A percentile compares a stretch with the other conserved stretches of the same genome.
phyloP scores from a whole-genome alignment of 768 basidiomycete species.

The Agrocybe praecox region DNA sequence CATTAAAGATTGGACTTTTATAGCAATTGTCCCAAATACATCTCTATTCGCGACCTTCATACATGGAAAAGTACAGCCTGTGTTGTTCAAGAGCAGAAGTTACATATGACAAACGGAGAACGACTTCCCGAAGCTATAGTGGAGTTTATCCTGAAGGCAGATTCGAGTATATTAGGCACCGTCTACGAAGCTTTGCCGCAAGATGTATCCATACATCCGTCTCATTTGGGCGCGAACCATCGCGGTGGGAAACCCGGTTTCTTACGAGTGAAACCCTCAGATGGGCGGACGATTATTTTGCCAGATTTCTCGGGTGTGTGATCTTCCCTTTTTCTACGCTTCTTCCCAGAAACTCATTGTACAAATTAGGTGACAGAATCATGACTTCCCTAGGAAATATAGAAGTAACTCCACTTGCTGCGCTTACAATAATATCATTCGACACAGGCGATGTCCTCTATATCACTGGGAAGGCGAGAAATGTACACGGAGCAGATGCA shows the following conservation, averaged over 20 bases:
- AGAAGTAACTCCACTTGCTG: constrained; percentile 57
- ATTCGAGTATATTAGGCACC: constrained; percentile 60
- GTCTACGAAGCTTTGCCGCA: constrained; percentile 41
- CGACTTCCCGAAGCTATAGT: constrained; percentile 53
- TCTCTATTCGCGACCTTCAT: constrained; percentile 53
- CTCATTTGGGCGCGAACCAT: constrained; percentile 65
- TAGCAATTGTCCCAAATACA: constrained; percentile 75
- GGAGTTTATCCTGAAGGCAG: constrained; percentile 45
- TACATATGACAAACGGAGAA: constrained; percentile 33
- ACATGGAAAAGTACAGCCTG: constrained; percentile 41
- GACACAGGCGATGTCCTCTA: constrained; percentile 59
- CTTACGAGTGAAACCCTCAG: constrained; percentile 54
- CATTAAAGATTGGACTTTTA: not conserved
- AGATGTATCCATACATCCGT: constrained; percentile 47
- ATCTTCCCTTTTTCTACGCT: constrained; percentile 6
- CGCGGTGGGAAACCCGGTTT: constrained; percentile 65
- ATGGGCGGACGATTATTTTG: constrained; percentile 55
- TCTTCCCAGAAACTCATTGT: not conserved
- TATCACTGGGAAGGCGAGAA: constrained; percentile 57
- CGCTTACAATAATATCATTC: constrained; percentile 58
- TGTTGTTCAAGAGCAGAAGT: constrained; percentile 32
- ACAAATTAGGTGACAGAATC: constrained; percentile 54
- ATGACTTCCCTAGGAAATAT: constrained; percentile 71
- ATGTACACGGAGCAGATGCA: constrained; percentile 49
- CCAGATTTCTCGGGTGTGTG: constrained; percentile 61